Conservation (phyloP, 1,284 basidiomycete genomes). For the Cutaneotrichosporon mucoides region DNA sequence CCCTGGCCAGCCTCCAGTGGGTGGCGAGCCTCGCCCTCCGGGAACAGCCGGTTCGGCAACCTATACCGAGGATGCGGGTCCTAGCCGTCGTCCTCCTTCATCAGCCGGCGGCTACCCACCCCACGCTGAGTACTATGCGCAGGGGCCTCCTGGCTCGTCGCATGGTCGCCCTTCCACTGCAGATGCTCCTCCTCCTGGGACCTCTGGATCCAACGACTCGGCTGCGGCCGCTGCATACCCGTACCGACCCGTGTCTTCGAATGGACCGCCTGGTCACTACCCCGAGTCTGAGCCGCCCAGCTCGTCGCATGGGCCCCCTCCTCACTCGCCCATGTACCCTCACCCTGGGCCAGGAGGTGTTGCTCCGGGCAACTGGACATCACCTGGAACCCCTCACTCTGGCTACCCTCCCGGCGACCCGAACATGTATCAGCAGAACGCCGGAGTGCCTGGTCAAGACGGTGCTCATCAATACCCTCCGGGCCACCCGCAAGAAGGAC, state of each 20-base stretch:
- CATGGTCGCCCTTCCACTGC: slow-evolving; percentile 18
- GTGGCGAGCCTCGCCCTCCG: slow-evolving; percentile 14
- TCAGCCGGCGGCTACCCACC: slow-evolving; percentile 20
- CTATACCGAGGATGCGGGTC: slow-evolving; percentile 33
- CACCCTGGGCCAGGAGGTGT: slow-evolving; percentile 4
- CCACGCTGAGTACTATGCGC: slow-evolving; percentile 34
- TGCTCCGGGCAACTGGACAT: slow-evolving; percentile 32
- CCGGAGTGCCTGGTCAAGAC: slow-evolving; percentile 7
- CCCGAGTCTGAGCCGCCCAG: slow-evolving; percentile 44
- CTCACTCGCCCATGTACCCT: slow-evolving; percentile 43
- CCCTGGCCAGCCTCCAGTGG: slow-evolving; percentile 7
- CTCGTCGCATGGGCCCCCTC: slow-evolving; percentile 39
- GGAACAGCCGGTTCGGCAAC: slow-evolving; percentile 14
- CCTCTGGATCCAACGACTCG: slow-evolving; percentile 27
- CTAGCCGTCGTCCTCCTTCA: slow-evolving; percentile 36
- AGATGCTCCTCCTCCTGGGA: slow-evolving; percentile 22
- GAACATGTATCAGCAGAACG: slow-evolving; percentile 28
- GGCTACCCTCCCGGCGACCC: slow-evolving; percentile 28
- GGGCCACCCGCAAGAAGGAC: slow-evolving; percentile 4
- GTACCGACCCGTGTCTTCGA: slow-evolving; percentile 43
- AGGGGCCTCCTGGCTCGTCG: slow-evolving; percentile 26
- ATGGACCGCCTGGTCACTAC: slow-evolving; percentile 40
- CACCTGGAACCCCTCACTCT: slow-evolving; percentile 31
- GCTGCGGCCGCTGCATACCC: slow-evolving; percentile 33
- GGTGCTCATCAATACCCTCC: slow-evolving; percentile 25